A percentile compares a stretch with the other conserved stretches of the same genome.
phyloP scores from a whole-genome alignment of 805 yeast species.

The Starmerella bombicola region DNA sequence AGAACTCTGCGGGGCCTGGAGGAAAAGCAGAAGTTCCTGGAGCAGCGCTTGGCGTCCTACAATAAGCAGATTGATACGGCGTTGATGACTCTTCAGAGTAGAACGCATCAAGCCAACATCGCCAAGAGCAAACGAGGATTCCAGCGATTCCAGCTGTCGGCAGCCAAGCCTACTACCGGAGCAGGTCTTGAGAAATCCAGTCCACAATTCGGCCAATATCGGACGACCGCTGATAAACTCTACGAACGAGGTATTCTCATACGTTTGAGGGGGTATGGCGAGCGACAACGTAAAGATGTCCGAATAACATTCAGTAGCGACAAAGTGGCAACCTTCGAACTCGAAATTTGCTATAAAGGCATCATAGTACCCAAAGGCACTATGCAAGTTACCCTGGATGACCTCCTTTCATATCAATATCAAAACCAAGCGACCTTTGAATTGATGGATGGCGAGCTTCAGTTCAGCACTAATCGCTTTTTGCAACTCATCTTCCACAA shows the following conservation, averaged over 20 bases:
- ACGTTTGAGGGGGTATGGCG: slow-evolving; percentile 42
- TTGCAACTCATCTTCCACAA: slow-evolving; percentile 59
- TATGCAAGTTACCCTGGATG: slow-evolving; percentile 52
- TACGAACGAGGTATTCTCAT: slow-evolving; percentile 58
- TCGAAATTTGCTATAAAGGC: slow-evolving; percentile 62
- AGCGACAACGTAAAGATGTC: slow-evolving; percentile 47
- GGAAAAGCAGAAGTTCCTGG: slow-evolving; percentile 37
- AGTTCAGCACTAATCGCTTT: slow-evolving; percentile 55
- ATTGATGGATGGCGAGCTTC: slow-evolving; percentile 55
- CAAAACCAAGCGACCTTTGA: slow-evolving; percentile 44
- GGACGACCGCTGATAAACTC: slow-evolving; percentile 62
- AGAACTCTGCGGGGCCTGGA: slow-evolving; percentile 36
- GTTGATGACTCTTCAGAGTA: slow-evolving; percentile 37
- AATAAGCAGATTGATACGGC: slow-evolving; percentile 40
- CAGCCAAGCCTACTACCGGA: neutral
- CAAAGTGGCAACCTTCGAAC: slow-evolving; percentile 52
- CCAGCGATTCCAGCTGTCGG: slow-evolving; percentile 30
- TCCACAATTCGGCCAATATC: slow-evolving; percentile 66
- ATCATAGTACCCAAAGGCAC: slow-evolving; percentile 43
- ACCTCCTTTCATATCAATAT: slow-evolving; percentile 59
- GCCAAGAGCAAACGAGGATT: slow-evolving; percentile 16
- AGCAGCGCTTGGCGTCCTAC: slow-evolving; percentile 33
- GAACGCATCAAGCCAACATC: slow-evolving; percentile 25
- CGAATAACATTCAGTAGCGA: slow-evolving; percentile 68
- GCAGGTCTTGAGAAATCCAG: neutral